Evolutionary conservation across 2,329 filamentous ascomycete species (phyloP).

Genomic region (Cadophora sp.): DNA sequence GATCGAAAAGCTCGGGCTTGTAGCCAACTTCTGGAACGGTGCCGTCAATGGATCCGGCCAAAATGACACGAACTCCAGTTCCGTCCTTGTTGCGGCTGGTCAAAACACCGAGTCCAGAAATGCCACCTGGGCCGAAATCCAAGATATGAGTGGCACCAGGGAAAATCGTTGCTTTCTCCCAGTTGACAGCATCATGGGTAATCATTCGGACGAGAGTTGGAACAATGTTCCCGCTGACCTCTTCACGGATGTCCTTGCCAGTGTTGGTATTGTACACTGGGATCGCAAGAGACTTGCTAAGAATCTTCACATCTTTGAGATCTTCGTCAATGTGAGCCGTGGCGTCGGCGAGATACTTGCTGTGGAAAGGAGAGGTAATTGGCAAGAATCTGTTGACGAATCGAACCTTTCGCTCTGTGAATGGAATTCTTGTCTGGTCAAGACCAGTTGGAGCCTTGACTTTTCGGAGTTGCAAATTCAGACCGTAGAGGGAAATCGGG

Average conservation of each 20-base stretch:
- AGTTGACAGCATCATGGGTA: slow-evolving; percentile 91
- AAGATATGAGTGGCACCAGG: slow-evolving; percentile 90
- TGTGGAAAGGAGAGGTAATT: slow-evolving; percentile 98
- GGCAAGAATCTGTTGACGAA: slow-evolving; percentile 97
- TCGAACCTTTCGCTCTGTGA: slow-evolving; percentile 93
- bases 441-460: slow-evolving; percentile 97
- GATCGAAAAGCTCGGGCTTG: slow-evolving; percentile 97
- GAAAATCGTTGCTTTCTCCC: slow-evolving; percentile 95
- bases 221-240: slow-evolving; percentile 79
- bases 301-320: slow-evolving; percentile 80
- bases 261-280: slow-evolving; percentile 91
- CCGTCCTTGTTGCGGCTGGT: slow-evolving; percentile 99
- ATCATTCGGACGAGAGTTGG: slow-evolving; percentile 90
- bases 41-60: slow-evolving; percentile 91
- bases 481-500: slow-evolving; percentile 92
- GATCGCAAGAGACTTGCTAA: slow-evolving; percentile 76
- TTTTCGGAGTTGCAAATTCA: slow-evolving; percentile 94
- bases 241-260: slow-evolving; percentile 79
- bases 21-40: slow-evolving; percentile 92
- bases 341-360: slow-evolving; percentile 86
- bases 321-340: slow-evolving; percentile 86
- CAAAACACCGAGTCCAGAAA: slow-evolving; percentile 92
- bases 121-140: slow-evolving; percentile 95
- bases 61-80: slow-evolving; percentile 93
- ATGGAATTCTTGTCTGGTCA: slow-evolving; percentile 92